Evolutionary conservation across 345 rosid species (phyloP).

Genomic region (Dimocarpus longan): DNA sequence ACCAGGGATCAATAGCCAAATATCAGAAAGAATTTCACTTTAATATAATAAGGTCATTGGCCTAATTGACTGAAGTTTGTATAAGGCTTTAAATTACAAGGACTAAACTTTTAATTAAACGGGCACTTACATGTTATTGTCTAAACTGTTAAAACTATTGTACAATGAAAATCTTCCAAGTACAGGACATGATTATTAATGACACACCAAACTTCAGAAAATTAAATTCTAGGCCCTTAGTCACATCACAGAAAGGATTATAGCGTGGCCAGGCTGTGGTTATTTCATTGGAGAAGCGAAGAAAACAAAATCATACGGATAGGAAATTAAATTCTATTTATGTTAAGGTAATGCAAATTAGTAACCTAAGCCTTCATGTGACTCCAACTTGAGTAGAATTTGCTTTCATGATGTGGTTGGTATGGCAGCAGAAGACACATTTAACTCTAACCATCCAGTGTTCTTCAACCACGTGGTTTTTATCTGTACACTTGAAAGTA

Average conservation of each 20-base stretch:
- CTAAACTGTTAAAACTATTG: no score
- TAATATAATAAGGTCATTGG: no score
- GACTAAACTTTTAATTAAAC: no score
- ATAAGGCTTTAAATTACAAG: no score
- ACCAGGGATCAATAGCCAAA: no score
- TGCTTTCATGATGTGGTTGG: background rate
- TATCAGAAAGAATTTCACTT: no score
- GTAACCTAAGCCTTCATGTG: no score
- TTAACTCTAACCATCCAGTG: background rate
- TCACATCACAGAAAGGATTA: background rate
- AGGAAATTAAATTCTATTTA: no score
- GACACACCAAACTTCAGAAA: background rate
- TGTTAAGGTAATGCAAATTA: no score
- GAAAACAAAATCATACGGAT: no score
- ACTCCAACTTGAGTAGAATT: background rate
- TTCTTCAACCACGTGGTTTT: background rate
- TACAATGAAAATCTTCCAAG: background rate
- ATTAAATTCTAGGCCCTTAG: background rate
- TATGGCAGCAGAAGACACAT: background rate
- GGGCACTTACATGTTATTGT: no score
- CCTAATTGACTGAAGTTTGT: no score
- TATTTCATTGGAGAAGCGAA: background rate
- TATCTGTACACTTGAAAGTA: background rate
- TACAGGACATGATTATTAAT: background rate
- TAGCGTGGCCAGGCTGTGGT: background rate